phyloP scores from a whole-genome alignment of 805 yeast species.

The Yamadazyma insecticola region DNA sequence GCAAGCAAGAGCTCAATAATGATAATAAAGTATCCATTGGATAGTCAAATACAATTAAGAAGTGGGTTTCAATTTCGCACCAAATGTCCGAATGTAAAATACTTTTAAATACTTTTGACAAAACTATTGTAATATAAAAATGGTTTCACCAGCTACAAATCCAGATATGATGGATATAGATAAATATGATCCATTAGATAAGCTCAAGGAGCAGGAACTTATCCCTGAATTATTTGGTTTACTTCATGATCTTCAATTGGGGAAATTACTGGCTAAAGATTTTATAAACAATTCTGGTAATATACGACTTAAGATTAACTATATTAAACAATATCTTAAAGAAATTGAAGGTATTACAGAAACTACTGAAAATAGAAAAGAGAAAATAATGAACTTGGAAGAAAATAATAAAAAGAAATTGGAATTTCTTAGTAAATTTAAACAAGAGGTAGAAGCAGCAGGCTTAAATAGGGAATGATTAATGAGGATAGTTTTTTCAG shows the following conservation, averaged over 20 bases:
- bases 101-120: too few species aligned
- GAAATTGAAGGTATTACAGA: slow-evolving; percentile 38
- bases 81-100: too few species aligned
- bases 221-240: slow-evolving; percentile 34
- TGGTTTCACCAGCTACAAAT: too few species aligned
- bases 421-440: slow-evolving; percentile 10
- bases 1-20: slow-evolving; percentile 30
- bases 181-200: slow-evolving; percentile 14
- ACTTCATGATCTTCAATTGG: slow-evolving; percentile 30
- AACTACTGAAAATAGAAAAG: slow-evolving; percentile 20
- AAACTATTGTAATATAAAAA: too few species aligned
- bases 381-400: slow-evolving; percentile 19
- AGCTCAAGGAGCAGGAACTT: slow-evolving; percentile 26
- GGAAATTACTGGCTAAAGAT: slow-evolving; percentile 36
- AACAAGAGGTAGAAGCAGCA: slow-evolving; percentile 1
- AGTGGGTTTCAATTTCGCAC: too few species aligned
- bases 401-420: slow-evolving; percentile 21
- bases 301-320: slow-evolving; percentile 30
- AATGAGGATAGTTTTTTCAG: too few species aligned
- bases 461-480: too few species aligned
- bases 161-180: slow-evolving; percentile 1
- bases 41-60: too few species aligned
- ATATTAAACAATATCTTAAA: slow-evolving; percentile 24
- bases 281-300: slow-evolving; percentile 39
- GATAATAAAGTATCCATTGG: too few species aligned